Base-by-base conservation (phyloP, 2,329 filamentous ascomycete species). In the Epichloe elymi region DNA sequence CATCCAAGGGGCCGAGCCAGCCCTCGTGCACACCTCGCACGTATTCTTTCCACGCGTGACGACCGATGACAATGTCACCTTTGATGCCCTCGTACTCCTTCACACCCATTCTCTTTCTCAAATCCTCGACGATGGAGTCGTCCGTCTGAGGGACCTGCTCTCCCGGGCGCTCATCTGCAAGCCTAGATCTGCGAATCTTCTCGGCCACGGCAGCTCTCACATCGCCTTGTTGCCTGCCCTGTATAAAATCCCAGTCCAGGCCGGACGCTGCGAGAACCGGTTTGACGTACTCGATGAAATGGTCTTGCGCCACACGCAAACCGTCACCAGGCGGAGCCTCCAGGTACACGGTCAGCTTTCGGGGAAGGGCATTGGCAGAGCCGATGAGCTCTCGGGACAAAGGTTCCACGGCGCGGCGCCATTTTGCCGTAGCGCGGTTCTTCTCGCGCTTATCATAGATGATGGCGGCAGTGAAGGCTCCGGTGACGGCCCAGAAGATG, bases 41-140 rank as follows among this genome's bases (percentile, higher is more conserved):
- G 65, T 97, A 98, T 69, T 98, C 93, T 70, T 96, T 98, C 93
- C 93, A 98, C 10, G 91, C 84, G 64, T 96, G 86, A 51, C 91
- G 75, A 12, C 93, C 93, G 59, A 98, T 80, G 17, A 97, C 82
- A 48, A 98, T 75, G 63, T 97, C 91, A 43, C 93, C 93, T 55
- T 78, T 78, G 20, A 85, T 73, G 10, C 87, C 90, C 4, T 83
- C 74, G 61, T 85, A 91, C 36, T 87, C 81, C 26, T 72, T 74
- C 10, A 91, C 78, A 6, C 83, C 83, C 54, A 82, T 80, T 56
- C 74, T 78, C 61, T 75, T 72, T 59, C 90, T 78, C 49, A 85
- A 70, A 10, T 78, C 73, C 53, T 82, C 74, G 5, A 93, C 69
- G 8, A 81, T 65, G 46, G 78, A 74, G 48, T 79, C 74, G 1